Evolutionary conservation across 1,139 yeast genomes (phyloP).

Genomic region (Yamadazyma buinensis): DNA sequence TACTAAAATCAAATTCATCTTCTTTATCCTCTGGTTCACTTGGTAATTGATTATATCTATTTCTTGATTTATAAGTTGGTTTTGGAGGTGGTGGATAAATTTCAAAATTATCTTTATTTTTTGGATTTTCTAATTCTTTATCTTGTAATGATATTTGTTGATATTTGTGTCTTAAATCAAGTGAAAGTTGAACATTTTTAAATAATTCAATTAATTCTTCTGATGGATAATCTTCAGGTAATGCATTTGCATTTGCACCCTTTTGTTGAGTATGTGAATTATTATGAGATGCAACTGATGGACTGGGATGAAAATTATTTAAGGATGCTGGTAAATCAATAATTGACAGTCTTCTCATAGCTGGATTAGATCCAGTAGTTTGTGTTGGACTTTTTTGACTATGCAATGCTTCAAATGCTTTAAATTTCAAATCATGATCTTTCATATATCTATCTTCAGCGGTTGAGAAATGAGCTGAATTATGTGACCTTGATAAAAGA

Average conservation of each 20-base stretch:
- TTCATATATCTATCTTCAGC: slow-evolving; percentile 64
- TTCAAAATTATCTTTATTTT: slow-evolving; percentile 65
- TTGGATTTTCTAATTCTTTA: slow-evolving; percentile 74
- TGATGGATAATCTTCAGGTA: slow-evolving; percentile 65
- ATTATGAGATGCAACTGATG: slow-evolving; percentile 14
- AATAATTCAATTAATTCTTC: slow-evolving; percentile 70
- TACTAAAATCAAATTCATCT: slow-evolving; percentile 55
- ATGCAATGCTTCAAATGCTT: slow-evolving; percentile 57
- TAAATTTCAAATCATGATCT: slow-evolving; percentile 68
- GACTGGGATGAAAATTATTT: slow-evolving; percentile 21
- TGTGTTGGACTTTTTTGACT: slow-evolving; percentile 12
- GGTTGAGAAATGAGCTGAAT: slow-evolving; percentile 58
- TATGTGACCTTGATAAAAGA: slow-evolving; percentile 26
- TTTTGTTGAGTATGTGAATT: slow-evolving; percentile 12
- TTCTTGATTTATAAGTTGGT: slow-evolving; percentile 79
- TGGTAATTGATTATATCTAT: slow-evolving; percentile 52
- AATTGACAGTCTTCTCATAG: slow-evolving; percentile 48
- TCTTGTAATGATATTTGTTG: slow-evolving; percentile 64
- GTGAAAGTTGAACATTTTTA: slow-evolving; percentile 64
- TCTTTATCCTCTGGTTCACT: slow-evolving; percentile 25
- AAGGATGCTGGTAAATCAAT: slow-evolving; percentile 43
- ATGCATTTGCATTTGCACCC: slow-evolving; percentile 41
- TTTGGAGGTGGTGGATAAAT: slow-evolving; percentile 94
- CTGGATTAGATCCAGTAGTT: slow-evolving; percentile 14
- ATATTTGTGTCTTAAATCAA: slow-evolving; percentile 75